These are phyloP conservation scores for Didymella pomorum DNA, from an alignment of 2,329 filamentous ascomycete genomes.

Conservation along the genomic window DNA sequence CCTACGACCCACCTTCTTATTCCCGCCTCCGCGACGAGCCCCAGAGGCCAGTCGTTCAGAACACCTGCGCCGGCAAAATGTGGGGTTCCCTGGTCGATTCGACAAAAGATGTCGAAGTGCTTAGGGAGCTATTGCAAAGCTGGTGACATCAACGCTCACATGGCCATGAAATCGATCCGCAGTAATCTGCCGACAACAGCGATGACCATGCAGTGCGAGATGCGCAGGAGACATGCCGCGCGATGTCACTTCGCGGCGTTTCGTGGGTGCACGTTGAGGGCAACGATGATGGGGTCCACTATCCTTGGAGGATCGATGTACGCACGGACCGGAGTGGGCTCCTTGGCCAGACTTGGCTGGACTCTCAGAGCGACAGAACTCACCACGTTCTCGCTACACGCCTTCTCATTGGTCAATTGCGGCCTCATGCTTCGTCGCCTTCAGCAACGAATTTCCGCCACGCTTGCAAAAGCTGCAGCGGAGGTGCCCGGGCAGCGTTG, in stretches of 20 bases:
- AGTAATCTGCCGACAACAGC: background rate
- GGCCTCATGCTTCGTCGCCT: constrained; percentile 2
- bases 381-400: constrained; percentile 13
- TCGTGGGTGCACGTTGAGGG: constrained; percentile 7
- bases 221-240: constrained; percentile 5
- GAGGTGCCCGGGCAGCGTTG: background rate
- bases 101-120: background rate
- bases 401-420: constrained; percentile 6
- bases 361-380: constrained; percentile 20
- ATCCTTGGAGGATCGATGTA: constrained; percentile 9
- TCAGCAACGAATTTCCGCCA: background rate
- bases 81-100: constrained; percentile 2
- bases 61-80: constrained; percentile 5
- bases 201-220: background rate
- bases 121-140: background rate
- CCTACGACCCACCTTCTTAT: constrained; percentile 14
- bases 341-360: constrained; percentile 19
- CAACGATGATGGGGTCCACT: constrained; percentile 6
- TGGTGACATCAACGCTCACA: background rate
- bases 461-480: constrained; percentile 4
- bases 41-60: constrained; percentile 3
- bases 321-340: constrained; percentile 4
- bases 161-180: background rate
- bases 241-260: constrained; percentile 15
- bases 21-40: constrained; percentile 16